Conservation (phyloP, 1,284 basidiomycete species). For the Laetiporus sulphureus region DNA sequence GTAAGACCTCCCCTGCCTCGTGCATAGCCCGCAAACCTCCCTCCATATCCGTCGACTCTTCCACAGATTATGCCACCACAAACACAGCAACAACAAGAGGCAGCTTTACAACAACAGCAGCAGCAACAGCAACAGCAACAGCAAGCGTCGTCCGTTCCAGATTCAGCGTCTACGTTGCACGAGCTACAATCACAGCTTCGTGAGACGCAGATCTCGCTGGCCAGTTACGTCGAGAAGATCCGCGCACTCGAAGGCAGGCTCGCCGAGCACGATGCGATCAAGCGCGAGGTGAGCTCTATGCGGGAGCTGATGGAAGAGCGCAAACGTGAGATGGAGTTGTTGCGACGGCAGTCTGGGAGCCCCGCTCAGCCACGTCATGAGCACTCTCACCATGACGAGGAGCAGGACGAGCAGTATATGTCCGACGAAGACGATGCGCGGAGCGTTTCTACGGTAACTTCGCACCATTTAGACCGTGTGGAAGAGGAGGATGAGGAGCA, state of each 20-base stretch:
- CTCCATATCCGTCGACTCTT: slow-evolving; percentile 52
- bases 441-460: slow-evolving; percentile 57
- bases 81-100: slow-evolving; percentile 27
- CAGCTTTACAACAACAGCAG: slow-evolving; percentile 14
- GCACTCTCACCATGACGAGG: slow-evolving; percentile 27
- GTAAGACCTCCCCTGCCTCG: slow-evolving; percentile 8
- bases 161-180: slow-evolving; percentile 40
- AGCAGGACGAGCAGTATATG: slow-evolving; percentile 28
- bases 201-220: slow-evolving; percentile 80
- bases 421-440: slow-evolving; percentile 48
- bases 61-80: slow-evolving; percentile 63
- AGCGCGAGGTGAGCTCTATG: slow-evolving; percentile 70
- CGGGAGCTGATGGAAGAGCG: slow-evolving; percentile 66
- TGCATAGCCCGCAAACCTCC: slow-evolving; percentile 56
- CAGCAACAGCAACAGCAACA: slow-evolving; percentile 17
- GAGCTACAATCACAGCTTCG: slow-evolving; percentile 79
- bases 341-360: slow-evolving; percentile 16
- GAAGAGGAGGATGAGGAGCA: slow-evolving; percentile 71
- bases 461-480: slow-evolving; percentile 66
- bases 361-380: slow-evolving; percentile 14
- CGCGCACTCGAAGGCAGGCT: slow-evolving; percentile 78
- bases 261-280: slow-evolving; percentile 84
- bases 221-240: slow-evolving; percentile 82
- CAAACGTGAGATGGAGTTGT: slow-evolving; percentile 29
- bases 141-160: slow-evolving; percentile 17